Percentiles rank a stretch among this genome's conserved stretches.
These are phyloP conservation scores for Thraustochytrium striatum DNA, from an alignment of 352 stramenopile species.

Conservation along the genomic window DNA sequence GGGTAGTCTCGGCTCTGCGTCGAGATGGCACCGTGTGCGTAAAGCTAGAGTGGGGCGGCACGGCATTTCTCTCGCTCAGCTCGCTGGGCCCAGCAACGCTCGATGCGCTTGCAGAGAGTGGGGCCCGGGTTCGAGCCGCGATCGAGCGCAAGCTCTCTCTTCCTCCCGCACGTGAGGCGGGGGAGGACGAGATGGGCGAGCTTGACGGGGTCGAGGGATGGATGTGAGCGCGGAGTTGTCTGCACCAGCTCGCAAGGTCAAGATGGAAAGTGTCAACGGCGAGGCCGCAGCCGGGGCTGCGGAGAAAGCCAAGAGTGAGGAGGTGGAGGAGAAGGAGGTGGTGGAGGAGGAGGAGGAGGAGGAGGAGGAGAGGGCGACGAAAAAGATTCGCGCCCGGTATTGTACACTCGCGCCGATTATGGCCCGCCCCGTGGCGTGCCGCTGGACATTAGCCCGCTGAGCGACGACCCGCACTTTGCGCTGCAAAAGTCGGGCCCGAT, in stretches of 20 bases:
- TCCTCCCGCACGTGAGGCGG: too few relatives aligned
- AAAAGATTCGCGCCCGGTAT: background rate
- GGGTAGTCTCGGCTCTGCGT: background rate
- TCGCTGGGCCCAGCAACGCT: background rate
- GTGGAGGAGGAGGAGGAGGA: too few relatives aligned
- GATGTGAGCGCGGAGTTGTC: too few relatives aligned
- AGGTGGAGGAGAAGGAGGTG: too few relatives aligned
- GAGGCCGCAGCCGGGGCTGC: too few relatives aligned
- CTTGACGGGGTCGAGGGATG: too few relatives aligned
- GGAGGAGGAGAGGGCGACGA: background rate
- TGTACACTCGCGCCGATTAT: conserved; percentile 14
- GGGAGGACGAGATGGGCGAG: too few relatives aligned
- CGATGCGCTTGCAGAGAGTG: background rate
- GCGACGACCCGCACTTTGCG: conserved; percentile 23
- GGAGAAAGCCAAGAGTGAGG: too few relatives aligned
- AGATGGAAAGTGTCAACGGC: too few relatives aligned
- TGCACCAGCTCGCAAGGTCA: too few relatives aligned
- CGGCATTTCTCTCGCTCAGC: background rate
- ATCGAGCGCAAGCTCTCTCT: background rate
- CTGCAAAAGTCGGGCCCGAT: background rate
- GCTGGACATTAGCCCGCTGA: conserved; percentile 9
- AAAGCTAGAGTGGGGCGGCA: conserved; percentile 24
- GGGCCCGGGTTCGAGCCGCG: background rate
- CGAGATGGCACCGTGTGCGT: background rate
- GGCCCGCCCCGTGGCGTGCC: conserved; percentile 15